These are phyloP conservation scores for Radiomyces spectabilis DNA, from an alignment of 192 early-diverging fungal genomes.

Conservation along the genomic window DNA sequence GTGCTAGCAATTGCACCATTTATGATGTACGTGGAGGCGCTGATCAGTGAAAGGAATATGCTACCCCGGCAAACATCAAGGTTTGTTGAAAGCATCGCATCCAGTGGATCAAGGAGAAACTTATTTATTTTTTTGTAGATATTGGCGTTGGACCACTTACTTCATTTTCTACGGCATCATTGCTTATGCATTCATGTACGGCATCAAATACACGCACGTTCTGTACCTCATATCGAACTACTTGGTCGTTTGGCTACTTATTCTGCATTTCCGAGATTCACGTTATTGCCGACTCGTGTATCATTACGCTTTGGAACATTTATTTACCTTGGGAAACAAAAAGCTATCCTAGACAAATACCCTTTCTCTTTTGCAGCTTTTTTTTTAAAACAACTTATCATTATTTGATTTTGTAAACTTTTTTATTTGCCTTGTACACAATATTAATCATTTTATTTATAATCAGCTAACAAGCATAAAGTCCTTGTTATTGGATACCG, in stretches of 20 bases:
- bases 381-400: too few relatives aligned
- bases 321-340: too few relatives aligned
- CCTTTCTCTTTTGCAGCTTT: too few relatives aligned
- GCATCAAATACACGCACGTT: conserved; percentile 52
- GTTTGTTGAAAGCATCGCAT: conserved; percentile 29
- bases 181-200: conserved; percentile 42
- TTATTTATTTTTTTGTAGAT: conserved; percentile 28
- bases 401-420: too few relatives aligned
- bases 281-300: conserved; percentile 13
- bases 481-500: too few relatives aligned
- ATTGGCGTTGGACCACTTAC: conserved; percentile 24
- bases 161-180: conserved; percentile 32
- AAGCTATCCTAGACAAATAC: too few relatives aligned
- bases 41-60: conserved; percentile 41
- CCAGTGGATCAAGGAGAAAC: conserved; percentile 38
- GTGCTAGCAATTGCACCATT: conserved; percentile 49
- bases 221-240: conserved; percentile 46
- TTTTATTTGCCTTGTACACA: too few relatives aligned
- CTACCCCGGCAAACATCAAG: conserved; percentile 49
- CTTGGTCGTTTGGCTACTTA: conserved; percentile 27
- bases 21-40: conserved; percentile 48
- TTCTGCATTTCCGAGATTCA: conserved; percentile 27
- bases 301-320: conserved; percentile 20
- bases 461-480: too few relatives aligned
- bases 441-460: too few relatives aligned